Percentiles rank a stretch among this genome's conserved stretches.
phyloP scores from a whole-genome alignment of 2,329 filamentous ascomycete species.

The Elsinoe necatrix region DNA sequence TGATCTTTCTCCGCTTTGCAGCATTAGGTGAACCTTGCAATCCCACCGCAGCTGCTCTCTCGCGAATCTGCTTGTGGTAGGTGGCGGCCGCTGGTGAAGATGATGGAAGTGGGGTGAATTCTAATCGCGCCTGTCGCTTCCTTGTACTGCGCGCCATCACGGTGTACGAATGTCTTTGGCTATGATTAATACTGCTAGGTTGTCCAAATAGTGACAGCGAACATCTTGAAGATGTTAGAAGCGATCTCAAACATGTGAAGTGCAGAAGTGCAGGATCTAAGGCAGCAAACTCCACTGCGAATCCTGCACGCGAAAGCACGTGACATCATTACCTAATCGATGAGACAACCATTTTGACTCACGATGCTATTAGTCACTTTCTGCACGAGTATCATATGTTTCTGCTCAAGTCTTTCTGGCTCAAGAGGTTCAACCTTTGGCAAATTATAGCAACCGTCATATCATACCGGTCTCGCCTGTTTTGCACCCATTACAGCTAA shows the following conservation, averaged over 20 bases:
- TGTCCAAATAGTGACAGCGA: neutral
- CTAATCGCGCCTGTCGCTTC: conserved; percentile 35
- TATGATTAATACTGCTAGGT: neutral
- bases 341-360: neutral
- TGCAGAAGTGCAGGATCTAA: neutral
- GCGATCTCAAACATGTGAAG: neutral
- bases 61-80: conserved; percentile 28
- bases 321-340: conserved; percentile 3
- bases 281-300: neutral
- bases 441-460: too few species aligned
- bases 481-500: too few species aligned
- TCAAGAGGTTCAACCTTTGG: too few species aligned
- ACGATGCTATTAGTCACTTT: neutral
- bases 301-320: conserved; percentile 8
- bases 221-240: neutral
- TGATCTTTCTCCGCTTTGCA: conserved; percentile 23
- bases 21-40: conserved; percentile 24
- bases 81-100: conserved; percentile 31
- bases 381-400: neutral
- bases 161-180: neutral
- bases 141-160: conserved; percentile 12
- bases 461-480: too few species aligned
- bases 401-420: too few species aligned
- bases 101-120: conserved; percentile 36
- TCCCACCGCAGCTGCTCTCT: conserved; percentile 30